Conservation (phyloP, 192 early-diverging fungal species). For the Coemansia sp. region DNA sequence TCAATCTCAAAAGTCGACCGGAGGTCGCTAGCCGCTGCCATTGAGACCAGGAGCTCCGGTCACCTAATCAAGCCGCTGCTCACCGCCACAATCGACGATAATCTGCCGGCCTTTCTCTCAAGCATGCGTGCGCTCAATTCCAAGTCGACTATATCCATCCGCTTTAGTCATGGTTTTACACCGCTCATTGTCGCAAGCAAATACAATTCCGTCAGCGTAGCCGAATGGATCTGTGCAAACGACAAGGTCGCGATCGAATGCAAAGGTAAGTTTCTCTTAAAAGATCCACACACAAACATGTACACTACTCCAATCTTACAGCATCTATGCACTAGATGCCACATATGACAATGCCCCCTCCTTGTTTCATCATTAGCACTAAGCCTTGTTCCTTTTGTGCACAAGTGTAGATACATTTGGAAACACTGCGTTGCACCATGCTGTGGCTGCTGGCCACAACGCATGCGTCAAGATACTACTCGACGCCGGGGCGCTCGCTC, state of each 20-base stretch:
- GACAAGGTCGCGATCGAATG: conserved; percentile 14
- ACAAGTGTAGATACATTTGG: conserved; percentile 25
- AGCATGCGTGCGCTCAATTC: conserved; percentile 5
- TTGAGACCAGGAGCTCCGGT: conserved; percentile 1
- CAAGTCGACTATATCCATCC: conserved; percentile 2
- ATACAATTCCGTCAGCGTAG: conserved; percentile 24
- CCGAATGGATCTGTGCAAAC: conserved; percentile 31
- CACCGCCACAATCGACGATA: conserved; percentile 13
- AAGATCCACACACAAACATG: too few relatives aligned
- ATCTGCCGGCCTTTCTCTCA: conserved; percentile 11
- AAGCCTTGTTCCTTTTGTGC: neutral
- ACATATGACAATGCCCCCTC: neutral
- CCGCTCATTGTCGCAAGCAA: conserved; percentile 38
- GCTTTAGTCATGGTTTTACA: conserved; percentile 17
- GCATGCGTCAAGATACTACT: conserved; percentile 20
- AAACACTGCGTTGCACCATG: conserved; percentile 42
- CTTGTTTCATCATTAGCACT: neutral
- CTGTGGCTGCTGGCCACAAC: conserved; percentile 13
- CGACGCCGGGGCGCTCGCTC: neutral
- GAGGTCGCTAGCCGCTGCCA: conserved; percentile 6
- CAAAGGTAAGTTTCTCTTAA: conserved; percentile 31
- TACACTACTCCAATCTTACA: neutral
- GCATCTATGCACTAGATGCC: neutral
- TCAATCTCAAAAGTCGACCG: conserved; percentile 9
- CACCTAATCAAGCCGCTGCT: conserved; percentile 11